A percentile compares a stretch with the other conserved stretches of the same genome.
phyloP scores from a whole-genome alignment of 352 stramenopile species.

The Globisporangium echinulatum region DNA sequence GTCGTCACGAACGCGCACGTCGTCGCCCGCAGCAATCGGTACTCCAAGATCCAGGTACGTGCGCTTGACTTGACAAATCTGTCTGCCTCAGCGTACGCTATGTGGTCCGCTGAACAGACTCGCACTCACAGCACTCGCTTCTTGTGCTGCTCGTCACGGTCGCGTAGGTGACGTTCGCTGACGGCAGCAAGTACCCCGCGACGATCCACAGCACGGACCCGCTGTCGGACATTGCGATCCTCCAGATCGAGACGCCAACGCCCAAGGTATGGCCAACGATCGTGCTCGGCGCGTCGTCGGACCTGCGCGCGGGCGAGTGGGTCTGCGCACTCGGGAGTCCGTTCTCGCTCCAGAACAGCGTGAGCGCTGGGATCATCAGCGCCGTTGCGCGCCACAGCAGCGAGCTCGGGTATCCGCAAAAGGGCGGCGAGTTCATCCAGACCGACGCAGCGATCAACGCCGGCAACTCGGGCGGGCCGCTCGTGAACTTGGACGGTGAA shows the following conservation, averaged over 20 bases:
- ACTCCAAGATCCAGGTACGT: slow-evolving; percentile 72
- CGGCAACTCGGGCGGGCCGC: slow-evolving; percentile 90
- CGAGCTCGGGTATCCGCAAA: slow-evolving; percentile 80
- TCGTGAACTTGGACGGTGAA: slow-evolving; percentile 90
- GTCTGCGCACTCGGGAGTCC: slow-evolving; percentile 90
- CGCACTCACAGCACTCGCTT: not conserved
- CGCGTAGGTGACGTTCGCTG: slow-evolving; percentile 68
- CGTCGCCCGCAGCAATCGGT: slow-evolving; percentile 72
- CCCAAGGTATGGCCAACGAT: slow-evolving; percentile 66
- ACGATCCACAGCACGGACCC: slow-evolving; percentile 81
- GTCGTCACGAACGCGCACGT: slow-evolving; percentile 93
- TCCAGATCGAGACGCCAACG: slow-evolving; percentile 73
- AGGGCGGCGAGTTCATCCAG: slow-evolving; percentile 88
- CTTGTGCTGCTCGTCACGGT: not conserved
- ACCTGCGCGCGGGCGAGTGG: slow-evolving; percentile 86
- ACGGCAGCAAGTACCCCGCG: slow-evolving; percentile 72
- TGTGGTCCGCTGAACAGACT: not conserved
- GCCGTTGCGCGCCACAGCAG: slow-evolving; percentile 84
- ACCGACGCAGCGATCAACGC: slow-evolving; percentile 93
- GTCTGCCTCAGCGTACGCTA: not conserved
- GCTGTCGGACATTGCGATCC: slow-evolving; percentile 88
- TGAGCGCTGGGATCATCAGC: slow-evolving; percentile 90
- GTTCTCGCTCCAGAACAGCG: slow-evolving; percentile 88
- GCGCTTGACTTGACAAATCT: not conserved
- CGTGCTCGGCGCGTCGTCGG: slow-evolving; percentile 56